Evolutionary conservation across 2,329 filamentous ascomycete species (phyloP).

Genomic region (Paecilomyces sp.): DNA sequence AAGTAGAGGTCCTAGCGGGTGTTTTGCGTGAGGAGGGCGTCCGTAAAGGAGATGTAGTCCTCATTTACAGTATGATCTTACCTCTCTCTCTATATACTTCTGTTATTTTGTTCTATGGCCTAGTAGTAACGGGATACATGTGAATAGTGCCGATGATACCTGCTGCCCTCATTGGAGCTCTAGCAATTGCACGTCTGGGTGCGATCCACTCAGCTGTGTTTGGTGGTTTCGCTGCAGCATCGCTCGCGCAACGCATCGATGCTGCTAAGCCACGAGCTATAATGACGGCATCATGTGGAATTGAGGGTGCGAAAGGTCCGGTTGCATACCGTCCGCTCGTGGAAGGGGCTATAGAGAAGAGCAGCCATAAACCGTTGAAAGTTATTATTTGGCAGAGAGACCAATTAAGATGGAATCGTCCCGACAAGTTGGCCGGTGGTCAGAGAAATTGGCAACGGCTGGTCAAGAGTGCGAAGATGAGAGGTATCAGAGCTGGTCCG

Average conservation of each 20-base stretch:
- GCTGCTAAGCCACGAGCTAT: slow-evolving; percentile 68
- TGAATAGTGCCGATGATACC: slow-evolving; percentile 86
- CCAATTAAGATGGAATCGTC: slow-evolving; percentile 63
- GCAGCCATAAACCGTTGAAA: slow-evolving; percentile 63
- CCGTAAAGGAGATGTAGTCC: slow-evolving; percentile 73
- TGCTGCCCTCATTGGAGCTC: slow-evolving; percentile 74
- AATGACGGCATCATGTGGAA: slow-evolving; percentile 85
- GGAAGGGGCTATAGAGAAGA: slow-evolving; percentile 61
- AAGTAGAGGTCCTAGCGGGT: slow-evolving; percentile 76
- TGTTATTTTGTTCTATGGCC: neutral
- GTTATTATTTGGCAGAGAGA: slow-evolving; percentile 81
- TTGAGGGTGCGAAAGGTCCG: slow-evolving; percentile 77
- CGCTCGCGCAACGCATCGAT: slow-evolving; percentile 83
- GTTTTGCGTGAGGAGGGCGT: slow-evolving; percentile 78
- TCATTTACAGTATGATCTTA: slow-evolving; percentile 67
- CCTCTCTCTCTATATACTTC: slow-evolving; percentile 4
- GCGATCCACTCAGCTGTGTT: slow-evolving; percentile 91
- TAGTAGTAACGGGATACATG: neutral
- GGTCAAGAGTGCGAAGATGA: slow-evolving; percentile 60
- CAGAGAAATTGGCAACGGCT: slow-evolving; percentile 75
- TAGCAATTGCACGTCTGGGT: slow-evolving; percentile 73
- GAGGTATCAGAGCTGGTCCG: slow-evolving; percentile 62
- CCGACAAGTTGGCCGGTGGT: slow-evolving; percentile 58
- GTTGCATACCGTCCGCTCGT: slow-evolving; percentile 72
- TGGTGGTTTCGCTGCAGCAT: slow-evolving; percentile 76